phyloP scores from a whole-genome alignment of 2,329 filamentous ascomycete species.

The Volutella citrinella region DNA sequence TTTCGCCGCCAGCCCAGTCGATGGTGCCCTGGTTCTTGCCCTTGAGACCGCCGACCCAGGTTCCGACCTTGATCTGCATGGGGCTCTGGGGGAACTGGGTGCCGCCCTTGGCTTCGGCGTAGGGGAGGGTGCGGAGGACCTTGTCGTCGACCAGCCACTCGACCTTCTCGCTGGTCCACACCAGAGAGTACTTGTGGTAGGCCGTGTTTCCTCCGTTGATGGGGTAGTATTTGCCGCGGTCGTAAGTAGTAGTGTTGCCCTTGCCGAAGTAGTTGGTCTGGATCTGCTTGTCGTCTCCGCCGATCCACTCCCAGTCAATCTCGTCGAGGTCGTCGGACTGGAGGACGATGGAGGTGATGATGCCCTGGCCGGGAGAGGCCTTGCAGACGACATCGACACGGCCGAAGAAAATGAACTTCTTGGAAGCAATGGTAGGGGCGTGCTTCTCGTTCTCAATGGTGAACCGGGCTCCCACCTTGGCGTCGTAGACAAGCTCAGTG shows the following conservation, averaged over 20 bases:
- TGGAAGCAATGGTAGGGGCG: slow-evolving; percentile 67
- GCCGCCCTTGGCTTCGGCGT: slow-evolving; percentile 55
- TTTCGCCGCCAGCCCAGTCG: slow-evolving; percentile 60
- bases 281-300: slow-evolving; percentile 63
- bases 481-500: slow-evolving; percentile 45
- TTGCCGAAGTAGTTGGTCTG: slow-evolving; percentile 83
- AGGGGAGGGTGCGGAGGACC: slow-evolving; percentile 58
- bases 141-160: slow-evolving; percentile 63
- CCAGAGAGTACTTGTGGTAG: slow-evolving; percentile 63
- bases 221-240: slow-evolving; percentile 58
- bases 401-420: slow-evolving; percentile 96
- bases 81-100: slow-evolving; percentile 68
- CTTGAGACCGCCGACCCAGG: slow-evolving; percentile 58
- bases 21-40: slow-evolving; percentile 68
- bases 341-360: slow-evolving; percentile 84
- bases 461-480: slow-evolving; percentile 51
- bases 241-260: slow-evolving; percentile 63
- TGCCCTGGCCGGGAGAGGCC: slow-evolving; percentile 73
- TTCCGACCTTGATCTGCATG: slow-evolving; percentile 67
- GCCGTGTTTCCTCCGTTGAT: slow-evolving; percentile 45
- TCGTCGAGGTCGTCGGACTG: slow-evolving; percentile 81
- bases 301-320: slow-evolving; percentile 83
- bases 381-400: slow-evolving; percentile 75
- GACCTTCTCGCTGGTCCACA: slow-evolving; percentile 63
- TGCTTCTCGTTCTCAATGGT: slow-evolving; percentile 65